Percentiles rank a stretch among this genome's conserved stretches.
Evolutionary conservation across 768 basidiomycete species (phyloP).

Genomic region (Russula earlei): DNA sequence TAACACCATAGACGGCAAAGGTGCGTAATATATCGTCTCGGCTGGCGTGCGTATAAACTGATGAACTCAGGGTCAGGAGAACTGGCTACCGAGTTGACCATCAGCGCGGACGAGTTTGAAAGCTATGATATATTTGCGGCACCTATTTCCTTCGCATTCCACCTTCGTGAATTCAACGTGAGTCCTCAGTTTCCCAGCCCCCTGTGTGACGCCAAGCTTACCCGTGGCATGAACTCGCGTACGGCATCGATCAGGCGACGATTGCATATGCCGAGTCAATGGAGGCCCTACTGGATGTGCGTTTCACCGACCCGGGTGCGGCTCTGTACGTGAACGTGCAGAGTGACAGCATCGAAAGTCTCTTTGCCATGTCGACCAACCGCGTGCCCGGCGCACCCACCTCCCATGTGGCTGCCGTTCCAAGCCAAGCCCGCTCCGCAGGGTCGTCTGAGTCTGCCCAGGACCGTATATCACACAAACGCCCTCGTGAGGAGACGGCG

Average conservation of each 20-base stretch:
- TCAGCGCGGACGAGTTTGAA: constrained; percentile 76
- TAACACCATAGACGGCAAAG: constrained; percentile 54
- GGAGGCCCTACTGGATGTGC: constrained; percentile 53
- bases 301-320: constrained; percentile 63
- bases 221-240: not conserved
- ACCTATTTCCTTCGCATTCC: constrained; percentile 66
- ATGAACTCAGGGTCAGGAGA: constrained; percentile 43
- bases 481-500: constrained; percentile 4
- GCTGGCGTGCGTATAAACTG: not conserved
- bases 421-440: constrained; percentile 2
- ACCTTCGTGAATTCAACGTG: constrained; percentile 78
- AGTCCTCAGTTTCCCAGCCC: constrained; percentile 17
- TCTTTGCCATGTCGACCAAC: constrained; percentile 77
- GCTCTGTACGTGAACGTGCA: constrained; percentile 75
- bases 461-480: constrained; percentile 6
- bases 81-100: constrained; percentile 64
- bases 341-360: constrained; percentile 49
- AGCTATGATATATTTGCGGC: constrained; percentile 54
- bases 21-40: constrained; percentile 28
- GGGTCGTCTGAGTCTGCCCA: constrained; percentile 1
- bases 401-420: not conserved
- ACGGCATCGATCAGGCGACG: constrained; percentile 46
- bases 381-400: constrained; percentile 35
- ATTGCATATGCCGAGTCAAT: constrained; percentile 71
- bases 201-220: not conserved